A percentile compares a stretch with the other conserved stretches of the same genome.
Evolutionary conservation across 2,329 filamentous ascomycete species (phyloP).

Genomic region (Trichoderma hamatum): DNA sequence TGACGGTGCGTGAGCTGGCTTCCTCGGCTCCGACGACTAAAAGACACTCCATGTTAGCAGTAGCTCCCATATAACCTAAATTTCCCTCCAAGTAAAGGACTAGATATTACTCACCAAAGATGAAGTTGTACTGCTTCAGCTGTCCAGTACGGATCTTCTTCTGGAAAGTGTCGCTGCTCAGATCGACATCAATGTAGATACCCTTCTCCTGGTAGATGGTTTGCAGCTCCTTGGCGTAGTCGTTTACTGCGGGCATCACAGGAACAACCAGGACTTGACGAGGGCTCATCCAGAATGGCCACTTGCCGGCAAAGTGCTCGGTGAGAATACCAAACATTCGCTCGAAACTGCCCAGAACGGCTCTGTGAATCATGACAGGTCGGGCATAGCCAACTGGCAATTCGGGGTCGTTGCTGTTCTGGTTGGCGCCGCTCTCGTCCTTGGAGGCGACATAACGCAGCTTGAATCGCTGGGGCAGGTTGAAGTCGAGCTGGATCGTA

Average conservation of each 20-base stretch:
- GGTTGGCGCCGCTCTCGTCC: slow-evolving; percentile 45
- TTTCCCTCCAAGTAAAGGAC: not conserved
- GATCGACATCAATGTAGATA: slow-evolving; percentile 65
- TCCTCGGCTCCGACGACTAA: slow-evolving; percentile 66
- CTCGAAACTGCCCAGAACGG: slow-evolving; percentile 73
- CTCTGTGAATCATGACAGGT: slow-evolving; percentile 85
- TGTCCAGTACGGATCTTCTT: slow-evolving; percentile 88
- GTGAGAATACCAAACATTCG: slow-evolving; percentile 73
- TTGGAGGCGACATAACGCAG: slow-evolving; percentile 56
- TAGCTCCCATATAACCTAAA: slow-evolving; percentile 25
- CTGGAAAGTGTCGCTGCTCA: slow-evolving; percentile 75
- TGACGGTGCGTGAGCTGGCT: slow-evolving; percentile 61
- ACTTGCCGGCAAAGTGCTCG: slow-evolving; percentile 85
- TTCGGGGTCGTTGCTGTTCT: slow-evolving; percentile 50
- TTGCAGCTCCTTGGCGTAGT: slow-evolving; percentile 77
- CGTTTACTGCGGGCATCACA: slow-evolving; percentile 76
- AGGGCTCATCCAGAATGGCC: slow-evolving; percentile 88
- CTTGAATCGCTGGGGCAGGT: slow-evolving; percentile 57
- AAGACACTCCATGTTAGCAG: not conserved
- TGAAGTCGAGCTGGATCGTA: slow-evolving; percentile 94
- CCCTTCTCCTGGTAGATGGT: slow-evolving; percentile 66
- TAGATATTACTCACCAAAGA: slow-evolving; percentile 61
- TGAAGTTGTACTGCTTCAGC: slow-evolving; percentile 81
- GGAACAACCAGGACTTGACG: slow-evolving; percentile 66
- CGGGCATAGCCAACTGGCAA: slow-evolving; percentile 72